phyloP scores from a whole-genome alignment of 1,139 yeast species.

The Sugiyamaella grinbergsii region DNA sequence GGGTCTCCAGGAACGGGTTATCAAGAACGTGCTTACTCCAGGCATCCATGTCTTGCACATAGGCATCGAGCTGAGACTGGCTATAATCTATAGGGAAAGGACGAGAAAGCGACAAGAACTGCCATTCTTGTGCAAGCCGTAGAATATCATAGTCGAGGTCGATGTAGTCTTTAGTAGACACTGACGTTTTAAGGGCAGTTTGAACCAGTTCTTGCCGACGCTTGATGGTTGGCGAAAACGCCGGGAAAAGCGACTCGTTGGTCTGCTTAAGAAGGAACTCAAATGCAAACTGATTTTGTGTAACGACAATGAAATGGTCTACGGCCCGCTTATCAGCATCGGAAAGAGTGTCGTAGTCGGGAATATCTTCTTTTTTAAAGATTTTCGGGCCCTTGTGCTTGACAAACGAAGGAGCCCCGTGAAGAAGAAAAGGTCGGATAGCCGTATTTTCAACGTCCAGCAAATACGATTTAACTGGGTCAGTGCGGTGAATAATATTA shows the following conservation, averaged over 20 bases:
- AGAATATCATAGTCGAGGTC: conserved; percentile 80
- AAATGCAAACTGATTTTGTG: conserved; percentile 90
- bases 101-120: conserved; percentile 40
- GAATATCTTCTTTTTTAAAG: conserved; percentile 73
- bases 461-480: conserved; percentile 48
- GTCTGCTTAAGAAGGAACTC: conserved; percentile 70
- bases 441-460: conserved; percentile 80
- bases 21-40: conserved; percentile 69
- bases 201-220: conserved; percentile 44
- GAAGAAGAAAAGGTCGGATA: conserved; percentile 78
- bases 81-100: conserved; percentile 64
- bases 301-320: conserved; percentile 81
- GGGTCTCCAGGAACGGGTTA: conserved; percentile 85
- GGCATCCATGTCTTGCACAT: conserved; percentile 59
- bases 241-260: conserved; percentile 62
- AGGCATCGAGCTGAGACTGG: conserved; percentile 56
- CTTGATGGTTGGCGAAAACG: conserved; percentile 48
- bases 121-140: conserved; percentile 63
- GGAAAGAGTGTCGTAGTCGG: conserved; percentile 63
- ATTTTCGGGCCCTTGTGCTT: conserved; percentile 87
- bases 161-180: conserved; percentile 63
- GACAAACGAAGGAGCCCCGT: conserved; percentile 77
- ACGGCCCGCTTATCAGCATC: conserved; percentile 78
- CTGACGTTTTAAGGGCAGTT: conserved; percentile 63
- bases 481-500: conserved; percentile 57